Evolutionary conservation across 495 filamentous ascomycete species (phyloP).

Genomic region (Trichodelitschia bisporula): DNA sequence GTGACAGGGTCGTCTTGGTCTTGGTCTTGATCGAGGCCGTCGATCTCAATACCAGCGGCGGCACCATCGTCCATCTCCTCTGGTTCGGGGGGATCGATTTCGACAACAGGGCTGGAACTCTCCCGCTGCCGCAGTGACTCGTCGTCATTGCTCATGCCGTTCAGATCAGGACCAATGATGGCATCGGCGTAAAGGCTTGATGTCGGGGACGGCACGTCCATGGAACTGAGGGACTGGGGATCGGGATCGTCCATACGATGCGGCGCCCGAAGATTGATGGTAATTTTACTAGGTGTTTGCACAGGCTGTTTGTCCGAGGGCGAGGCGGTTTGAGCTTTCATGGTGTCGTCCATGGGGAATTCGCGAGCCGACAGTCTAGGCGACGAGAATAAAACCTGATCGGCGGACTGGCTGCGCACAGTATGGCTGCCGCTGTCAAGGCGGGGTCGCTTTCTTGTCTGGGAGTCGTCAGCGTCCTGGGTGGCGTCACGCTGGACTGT

Average conservation of each 20-base stretch:
- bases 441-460: constrained; percentile 35
- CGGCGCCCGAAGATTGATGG: constrained; percentile 28
- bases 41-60: constrained; percentile 6
- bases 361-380: neutral
- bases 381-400: constrained; percentile 3
- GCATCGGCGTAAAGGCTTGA: too few relatives aligned
- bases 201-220: too few relatives aligned
- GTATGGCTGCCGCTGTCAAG: constrained; percentile 29
- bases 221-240: too few relatives aligned
- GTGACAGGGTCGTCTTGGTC: too few relatives aligned
- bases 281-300: constrained; percentile 23
- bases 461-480: constrained; percentile 29
- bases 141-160: constrained; percentile 5
- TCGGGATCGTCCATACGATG: too few relatives aligned
- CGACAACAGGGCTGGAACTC: constrained; percentile 8
- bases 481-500: constrained; percentile 21
- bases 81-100: constrained; percentile 8
- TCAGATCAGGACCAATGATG: constrained; percentile 1
- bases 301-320: too few relatives aligned
- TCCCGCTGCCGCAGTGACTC: constrained; percentile 5
- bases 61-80: constrained; percentile 8
- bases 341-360: neutral
- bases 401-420: constrained; percentile 19
- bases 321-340: neutral
- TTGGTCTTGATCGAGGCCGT: too few relatives aligned